Evolutionary conservation across 805 yeast species (phyloP), one percentile per base, ranked within the genome.

Genomic region (Candida yuanshanica): DNA sequence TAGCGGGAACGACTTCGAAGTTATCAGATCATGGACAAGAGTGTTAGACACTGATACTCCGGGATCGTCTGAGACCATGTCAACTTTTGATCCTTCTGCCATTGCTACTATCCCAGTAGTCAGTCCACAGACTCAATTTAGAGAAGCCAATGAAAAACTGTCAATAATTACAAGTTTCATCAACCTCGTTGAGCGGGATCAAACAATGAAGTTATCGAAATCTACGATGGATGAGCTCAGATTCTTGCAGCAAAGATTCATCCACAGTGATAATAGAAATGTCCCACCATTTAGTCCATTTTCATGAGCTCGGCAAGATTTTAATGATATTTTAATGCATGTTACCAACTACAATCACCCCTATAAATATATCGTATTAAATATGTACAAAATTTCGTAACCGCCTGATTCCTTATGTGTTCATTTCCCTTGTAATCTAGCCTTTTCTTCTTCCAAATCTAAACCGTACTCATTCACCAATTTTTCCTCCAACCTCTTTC

Each of bases 401-500:
- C 25, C 12, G 26, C 20, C 16, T 8, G 14, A n/a, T 25, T 7
- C 29, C 14, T 12, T 6, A 13, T 6, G 14, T 31, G 10, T 16
- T 39, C 27, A 45, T 29, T 62, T 43, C 17, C 31, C 18, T 37
- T 55, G 48, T 10, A 66, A 48, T 46, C 63, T 62, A 2, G 55
- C 59, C 44, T 64, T 68, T 46, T 70, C 73, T 14, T 68, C 76
- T 17, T 73, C 74, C 7, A 73, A 58, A 33, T 74, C 71, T 17
- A 83, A 70, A n/a, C 93, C 95, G 45, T 83, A 68, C 44, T 65
- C 69, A 26, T 74, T 81, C 37, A 59, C 70, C 6, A 93, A 83
- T 59, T 69, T 81, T 39, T 76, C 85, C 58, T 87, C 95, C 38
- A 88, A 66, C 47, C 81, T 71, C 48, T 74, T 67, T 59, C 95